phyloP scores from a whole-genome alignment of 257 asterid species.

The Gynochthodes officinalis region DNA sequence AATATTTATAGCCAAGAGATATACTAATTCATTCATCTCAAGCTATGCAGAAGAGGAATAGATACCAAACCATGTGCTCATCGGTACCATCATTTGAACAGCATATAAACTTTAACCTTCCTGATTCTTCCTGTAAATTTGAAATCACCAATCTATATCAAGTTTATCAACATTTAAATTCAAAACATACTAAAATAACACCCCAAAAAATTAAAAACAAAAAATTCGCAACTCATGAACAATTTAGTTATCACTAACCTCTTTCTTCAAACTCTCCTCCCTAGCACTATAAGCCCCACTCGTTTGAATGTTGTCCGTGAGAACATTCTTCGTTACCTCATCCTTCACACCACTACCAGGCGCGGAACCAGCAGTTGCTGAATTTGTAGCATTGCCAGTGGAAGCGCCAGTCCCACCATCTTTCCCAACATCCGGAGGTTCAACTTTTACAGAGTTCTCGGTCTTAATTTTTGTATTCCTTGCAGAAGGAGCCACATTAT shows the following conservation, averaged over 20 bases:
- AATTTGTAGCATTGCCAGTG: constrained; percentile 43
- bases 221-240: background rate
- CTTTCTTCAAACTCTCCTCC: constrained; percentile 89
- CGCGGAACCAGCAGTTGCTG: constrained; percentile 41
- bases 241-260: constrained; percentile 43
- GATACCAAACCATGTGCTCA: constrained; percentile 93
- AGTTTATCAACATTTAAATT: background rate
- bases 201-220: background rate
- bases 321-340: constrained; percentile 58
- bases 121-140: constrained; percentile 81
- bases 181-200: background rate
- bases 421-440: constrained; percentile 54
- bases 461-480: constrained; percentile 74
- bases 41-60: constrained; percentile 16
- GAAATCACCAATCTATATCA: constrained; percentile 10
- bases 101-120: constrained; percentile 75
- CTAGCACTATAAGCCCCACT: constrained; percentile 96
- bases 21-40: background rate
- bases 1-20: background rate
- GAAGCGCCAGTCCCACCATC: constrained; percentile 33
- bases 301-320: constrained; percentile 80
- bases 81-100: constrained; percentile 86
- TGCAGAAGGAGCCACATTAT: constrained; percentile 31
- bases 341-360: constrained; percentile 71
- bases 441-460: constrained; percentile 63